phyloP scores from a whole-genome alignment of 1,139 yeast genomes.

The Blastobotrys illinoisensis region DNA sequence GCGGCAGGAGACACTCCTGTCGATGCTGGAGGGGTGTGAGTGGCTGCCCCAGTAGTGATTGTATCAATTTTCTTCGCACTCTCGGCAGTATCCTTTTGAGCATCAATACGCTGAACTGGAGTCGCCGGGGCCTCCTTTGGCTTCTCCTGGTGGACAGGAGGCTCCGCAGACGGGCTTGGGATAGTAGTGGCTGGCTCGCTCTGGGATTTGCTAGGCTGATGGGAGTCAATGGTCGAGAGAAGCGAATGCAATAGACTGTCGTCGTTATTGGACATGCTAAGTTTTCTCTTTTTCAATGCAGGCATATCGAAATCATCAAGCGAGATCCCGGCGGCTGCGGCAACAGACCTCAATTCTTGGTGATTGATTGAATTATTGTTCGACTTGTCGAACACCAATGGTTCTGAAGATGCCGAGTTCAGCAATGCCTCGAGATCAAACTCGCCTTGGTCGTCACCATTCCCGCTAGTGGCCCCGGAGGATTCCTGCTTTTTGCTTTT shows the following conservation, averaged over 20 bases:
- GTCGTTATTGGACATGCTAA: neutral
- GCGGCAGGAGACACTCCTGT: constrained; percentile 1
- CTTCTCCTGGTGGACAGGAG: neutral
- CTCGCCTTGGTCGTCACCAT: constrained; percentile 1
- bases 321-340: neutral
- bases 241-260: neutral
- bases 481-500: neutral
- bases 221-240: neutral
- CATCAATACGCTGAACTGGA: no score
- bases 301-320: neutral
- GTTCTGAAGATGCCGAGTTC: neutral
- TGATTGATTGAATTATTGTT: neutral
- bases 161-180: constrained; percentile 2
- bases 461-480: neutral
- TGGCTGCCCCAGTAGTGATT: neutral
- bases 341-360: neutral
- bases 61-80: neutral
- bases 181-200: constrained; percentile 8
- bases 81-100: neutral
- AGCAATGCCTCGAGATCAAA: constrained; percentile 8
- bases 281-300: neutral
- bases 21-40: neutral
- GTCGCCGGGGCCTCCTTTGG: neutral
- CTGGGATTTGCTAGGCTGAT: constrained; percentile 1
- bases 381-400: neutral